Evolutionary conservation across 2,329 filamentous ascomycete species (phyloP), one percentile per base, ranked within the genome.

Genomic region (Chaetomium sp.): DNA sequence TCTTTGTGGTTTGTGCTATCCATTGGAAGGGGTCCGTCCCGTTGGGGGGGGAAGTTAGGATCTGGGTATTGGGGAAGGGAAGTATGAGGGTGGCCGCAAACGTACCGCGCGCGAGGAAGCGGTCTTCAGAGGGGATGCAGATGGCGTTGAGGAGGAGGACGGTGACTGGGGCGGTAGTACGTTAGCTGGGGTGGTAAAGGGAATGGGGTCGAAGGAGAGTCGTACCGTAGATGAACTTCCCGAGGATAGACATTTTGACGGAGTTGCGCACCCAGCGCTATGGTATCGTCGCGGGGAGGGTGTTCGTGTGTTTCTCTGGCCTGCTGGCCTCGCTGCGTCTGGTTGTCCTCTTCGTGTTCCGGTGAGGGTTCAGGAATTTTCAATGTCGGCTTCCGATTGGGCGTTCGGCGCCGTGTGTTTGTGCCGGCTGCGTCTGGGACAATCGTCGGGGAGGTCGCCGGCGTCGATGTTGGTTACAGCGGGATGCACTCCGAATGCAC

Each of bases 141-240:
- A 75, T 90, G 70, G 92, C 92, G 79, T 99, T 99, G 79, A 95
- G 88, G 75, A 98, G 86, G 74, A 98, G 91, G 76, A 96, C 83
- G 71, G 87, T 85, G 70, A 94, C 91, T 93, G 35, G 10, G 57
- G 16, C 8, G 23, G 16, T n/a, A 47, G 38, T 42, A 12, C 5
- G 38, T 33, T 12, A 55, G 56, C 35, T 33, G 38, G 38, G 42
- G 6, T 49, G 10, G 6, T 1, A 29, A n/a, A n/a, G 29, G 2
- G 31, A 1, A n/a, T 8, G 13, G 27, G 56, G 16, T 7, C 13
- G 53, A 42, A 33, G 16, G 25, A 2, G 3, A 45, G 29, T 13
- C 71, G 12, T 59, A 75, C 74, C 69, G 56, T 76, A 76, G 38
- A 76, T 67, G 31, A 76, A 71, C 25, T 72, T 72, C 49, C 75